Evolutionary conservation across 139 green algal species (phyloP).

Genomic region (Asterochloris sp.): DNA sequence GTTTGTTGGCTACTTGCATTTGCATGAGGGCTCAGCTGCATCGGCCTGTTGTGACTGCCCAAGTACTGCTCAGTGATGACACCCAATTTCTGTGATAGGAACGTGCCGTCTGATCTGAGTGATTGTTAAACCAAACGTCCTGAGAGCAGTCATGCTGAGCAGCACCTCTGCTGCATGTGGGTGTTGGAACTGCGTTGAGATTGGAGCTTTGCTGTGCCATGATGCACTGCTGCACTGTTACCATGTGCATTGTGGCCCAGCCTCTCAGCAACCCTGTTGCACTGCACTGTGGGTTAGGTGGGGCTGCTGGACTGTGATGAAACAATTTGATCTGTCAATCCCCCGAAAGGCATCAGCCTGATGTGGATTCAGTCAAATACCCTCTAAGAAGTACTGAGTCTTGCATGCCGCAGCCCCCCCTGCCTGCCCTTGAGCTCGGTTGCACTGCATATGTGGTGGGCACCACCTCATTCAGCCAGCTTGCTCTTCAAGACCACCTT

Average conservation of each 20-base stretch:
- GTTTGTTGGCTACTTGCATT: background rate
- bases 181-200: background rate
- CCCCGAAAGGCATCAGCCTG: constrained; percentile 12
- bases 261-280: background rate
- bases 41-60: background rate
- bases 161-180: background rate
- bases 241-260: background rate
- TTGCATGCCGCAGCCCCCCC: background rate
- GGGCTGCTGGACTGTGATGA: constrained; percentile 25
- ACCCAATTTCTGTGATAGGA: constrained; percentile 16
- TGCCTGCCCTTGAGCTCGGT: background rate
- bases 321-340: constrained; percentile 36
- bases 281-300: background rate
- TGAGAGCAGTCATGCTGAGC: constrained; percentile 15
- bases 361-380: constrained; percentile 25
- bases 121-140: constrained; percentile 24
- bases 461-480: background rate
- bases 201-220: background rate
- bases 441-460: background rate
- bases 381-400: constrained; percentile 47
- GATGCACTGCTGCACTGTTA: background rate
- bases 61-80: constrained; percentile 30
- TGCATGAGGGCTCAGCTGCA: background rate
- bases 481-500: background rate
- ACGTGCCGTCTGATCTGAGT: constrained; percentile 49